A percentile compares a stretch with the other conserved stretches of the same genome.
Evolutionary conservation across 345 rosid genomes (phyloP).

Genomic region (Viola odorata): DNA sequence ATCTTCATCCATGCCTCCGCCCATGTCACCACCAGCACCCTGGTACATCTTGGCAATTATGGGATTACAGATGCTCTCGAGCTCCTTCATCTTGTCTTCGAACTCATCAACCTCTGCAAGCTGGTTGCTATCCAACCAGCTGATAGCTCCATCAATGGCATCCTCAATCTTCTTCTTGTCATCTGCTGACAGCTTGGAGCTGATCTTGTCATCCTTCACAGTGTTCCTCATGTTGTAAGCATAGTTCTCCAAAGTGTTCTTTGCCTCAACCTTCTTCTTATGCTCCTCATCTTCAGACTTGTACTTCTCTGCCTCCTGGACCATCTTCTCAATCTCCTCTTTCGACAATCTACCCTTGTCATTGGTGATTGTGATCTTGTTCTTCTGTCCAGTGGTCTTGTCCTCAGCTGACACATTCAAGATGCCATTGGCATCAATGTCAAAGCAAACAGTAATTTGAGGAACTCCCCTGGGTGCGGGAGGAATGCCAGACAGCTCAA

Average conservation of each 20-base stretch:
- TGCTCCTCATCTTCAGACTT: constrained; percentile 25
- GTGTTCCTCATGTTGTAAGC: constrained; percentile 28
- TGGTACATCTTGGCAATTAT: constrained; percentile 27
- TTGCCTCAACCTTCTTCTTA: constrained; percentile 29
- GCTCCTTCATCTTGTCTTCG: constrained; percentile 27
- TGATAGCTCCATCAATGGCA: constrained; percentile 23
- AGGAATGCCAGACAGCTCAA: constrained; percentile 39
- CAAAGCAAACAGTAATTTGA: constrained; percentile 37
- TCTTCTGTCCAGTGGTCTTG: constrained; percentile 29
- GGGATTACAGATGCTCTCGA: constrained; percentile 25
- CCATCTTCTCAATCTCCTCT: constrained; percentile 29
- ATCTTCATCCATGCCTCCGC: constrained; percentile 23
- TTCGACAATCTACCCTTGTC: constrained; percentile 26
- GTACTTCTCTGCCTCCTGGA: constrained; percentile 25
- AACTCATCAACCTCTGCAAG: constrained; percentile 22
- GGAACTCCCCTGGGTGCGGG: constrained; percentile 44
- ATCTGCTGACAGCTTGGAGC: constrained; percentile 14
- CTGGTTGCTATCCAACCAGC: constrained; percentile 26
- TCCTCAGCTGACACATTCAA: constrained; percentile 32
- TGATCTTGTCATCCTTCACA: constrained; percentile 21
- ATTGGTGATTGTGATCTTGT: constrained; percentile 29
- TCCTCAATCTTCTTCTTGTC: constrained; percentile 31
- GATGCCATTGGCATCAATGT: constrained; percentile 32
- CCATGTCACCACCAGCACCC: constrained; percentile 18
- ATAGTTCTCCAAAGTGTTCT: constrained; percentile 22